These are phyloP conservation scores for Thraustochytrium sp. DNA, from an alignment of 352 stramenopile genomes.

Conservation along the genomic window DNA sequence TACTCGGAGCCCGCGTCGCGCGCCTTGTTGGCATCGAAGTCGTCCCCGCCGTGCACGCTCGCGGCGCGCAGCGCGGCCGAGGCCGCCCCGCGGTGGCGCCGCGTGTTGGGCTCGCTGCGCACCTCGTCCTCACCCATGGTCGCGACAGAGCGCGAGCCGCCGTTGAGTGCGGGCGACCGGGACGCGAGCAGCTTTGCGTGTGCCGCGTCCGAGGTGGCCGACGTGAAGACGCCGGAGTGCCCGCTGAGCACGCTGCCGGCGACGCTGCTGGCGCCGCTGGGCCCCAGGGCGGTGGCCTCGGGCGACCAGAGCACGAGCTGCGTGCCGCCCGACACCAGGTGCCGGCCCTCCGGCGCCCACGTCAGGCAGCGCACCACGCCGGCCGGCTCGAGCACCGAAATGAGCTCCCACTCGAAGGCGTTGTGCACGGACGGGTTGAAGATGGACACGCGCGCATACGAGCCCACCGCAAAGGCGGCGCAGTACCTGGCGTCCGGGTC, in stretches of 20 bases:
- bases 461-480: slow-evolving; percentile 35
- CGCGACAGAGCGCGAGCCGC: too few species aligned
- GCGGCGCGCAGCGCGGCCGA: background rate
- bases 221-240: background rate
- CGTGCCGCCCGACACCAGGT: slow-evolving; percentile 17
- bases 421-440: slow-evolving; percentile 18
- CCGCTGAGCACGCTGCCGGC: background rate
- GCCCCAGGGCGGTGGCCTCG: background rate
- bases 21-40: background rate
- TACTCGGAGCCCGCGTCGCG: background rate
- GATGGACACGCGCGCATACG: slow-evolving; percentile 15
- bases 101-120: background rate
- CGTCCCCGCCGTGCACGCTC: background rate
- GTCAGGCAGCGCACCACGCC: background rate
- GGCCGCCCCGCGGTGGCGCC: background rate
- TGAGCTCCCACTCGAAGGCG: slow-evolving; percentile 9
- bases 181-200: background rate
- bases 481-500: slow-evolving; percentile 22
- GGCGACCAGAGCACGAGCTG: slow-evolving; percentile 38
- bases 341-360: slow-evolving; percentile 19
- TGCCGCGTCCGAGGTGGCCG: background rate
- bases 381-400: background rate
- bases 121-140: background rate
- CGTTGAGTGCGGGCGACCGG: background rate
- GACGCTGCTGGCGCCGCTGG: background rate